Conservation (phyloP, 1,139 yeast genomes). For the Scheffersomyces quercinus region DNA sequence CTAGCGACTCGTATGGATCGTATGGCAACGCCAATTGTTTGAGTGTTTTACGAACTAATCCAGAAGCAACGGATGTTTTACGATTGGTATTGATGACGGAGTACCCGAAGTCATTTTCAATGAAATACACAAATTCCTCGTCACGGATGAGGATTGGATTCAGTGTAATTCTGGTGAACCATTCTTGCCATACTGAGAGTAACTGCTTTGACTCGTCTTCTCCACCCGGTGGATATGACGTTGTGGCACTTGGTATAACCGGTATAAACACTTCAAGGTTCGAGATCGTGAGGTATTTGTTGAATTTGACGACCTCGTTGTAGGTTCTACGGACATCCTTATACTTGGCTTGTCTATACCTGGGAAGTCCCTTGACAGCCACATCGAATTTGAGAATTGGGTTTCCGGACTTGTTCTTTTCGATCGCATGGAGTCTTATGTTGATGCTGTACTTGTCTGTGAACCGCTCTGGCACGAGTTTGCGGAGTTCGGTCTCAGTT, state of each 20-base stretch:
- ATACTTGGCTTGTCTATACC: constrained; percentile 70
- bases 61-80: constrained; percentile 70
- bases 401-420: constrained; percentile 42
- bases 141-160: constrained; percentile 83
- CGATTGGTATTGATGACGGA: constrained; percentile 60
- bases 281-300: constrained; percentile 74
- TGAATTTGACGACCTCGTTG: constrained; percentile 73
- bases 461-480: constrained; percentile 54
- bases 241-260: constrained; percentile 70
- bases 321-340: constrained; percentile 80
- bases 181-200: constrained; percentile 65
- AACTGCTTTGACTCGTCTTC: constrained; percentile 74
- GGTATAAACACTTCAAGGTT: constrained; percentile 95
- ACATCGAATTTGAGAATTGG: constrained; percentile 48
- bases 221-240: constrained; percentile 80
- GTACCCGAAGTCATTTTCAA: constrained; percentile 86
- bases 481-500: constrained; percentile 40
- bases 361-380: constrained; percentile 57
- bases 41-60: constrained; percentile 80
- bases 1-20: constrained; percentile 79
- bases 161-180: constrained; percentile 76
- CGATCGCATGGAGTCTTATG: constrained; percentile 34
- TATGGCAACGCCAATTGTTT: constrained; percentile 91
- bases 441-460: constrained; percentile 32
- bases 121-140: constrained; percentile 84